A percentile compares a stretch with the other conserved stretches of the same genome.
phyloP scores from a whole-genome alignment of 305 asterid species.

The Rubia tinctorum region DNA sequence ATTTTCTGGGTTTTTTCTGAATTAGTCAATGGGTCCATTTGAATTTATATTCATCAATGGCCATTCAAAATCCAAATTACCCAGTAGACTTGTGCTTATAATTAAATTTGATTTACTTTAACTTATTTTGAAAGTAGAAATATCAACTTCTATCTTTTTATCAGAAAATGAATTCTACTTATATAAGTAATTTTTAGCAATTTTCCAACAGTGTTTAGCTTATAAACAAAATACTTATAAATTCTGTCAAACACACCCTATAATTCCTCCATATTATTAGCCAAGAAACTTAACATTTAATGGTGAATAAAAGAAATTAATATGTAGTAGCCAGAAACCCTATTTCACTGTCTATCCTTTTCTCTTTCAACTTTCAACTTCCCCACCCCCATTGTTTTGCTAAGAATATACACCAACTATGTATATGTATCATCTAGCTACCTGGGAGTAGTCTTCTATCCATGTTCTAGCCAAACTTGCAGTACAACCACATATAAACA shows the following conservation, averaged over 20 bases:
- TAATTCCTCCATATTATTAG: too few species aligned
- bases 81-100: too few species aligned
- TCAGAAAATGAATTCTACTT: too few species aligned
- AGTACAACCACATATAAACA: conserved; percentile 1
- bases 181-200: too few species aligned
- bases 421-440: not conserved
- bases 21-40: conserved; percentile 1
- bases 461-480: not conserved
- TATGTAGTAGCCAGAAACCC: not conserved
- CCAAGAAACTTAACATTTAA: not conserved
- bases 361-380: not conserved
- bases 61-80: conserved; percentile 16
- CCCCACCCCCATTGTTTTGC: conserved; percentile 5
- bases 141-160: too few species aligned
- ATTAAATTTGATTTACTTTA: too few species aligned
- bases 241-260: too few species aligned
- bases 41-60: conserved; percentile 4
- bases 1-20: conserved; percentile 9
- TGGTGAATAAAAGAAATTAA: not conserved
- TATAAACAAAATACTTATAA: too few species aligned
- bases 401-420: not conserved
- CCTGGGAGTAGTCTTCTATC: not conserved
- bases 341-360: conserved; percentile 6
- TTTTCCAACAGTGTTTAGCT: too few species aligned
- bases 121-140: too few species aligned